phyloP scores from a whole-genome alignment of 176 grass and related monocot genomes.

The Dactylis glomerata region DNA sequence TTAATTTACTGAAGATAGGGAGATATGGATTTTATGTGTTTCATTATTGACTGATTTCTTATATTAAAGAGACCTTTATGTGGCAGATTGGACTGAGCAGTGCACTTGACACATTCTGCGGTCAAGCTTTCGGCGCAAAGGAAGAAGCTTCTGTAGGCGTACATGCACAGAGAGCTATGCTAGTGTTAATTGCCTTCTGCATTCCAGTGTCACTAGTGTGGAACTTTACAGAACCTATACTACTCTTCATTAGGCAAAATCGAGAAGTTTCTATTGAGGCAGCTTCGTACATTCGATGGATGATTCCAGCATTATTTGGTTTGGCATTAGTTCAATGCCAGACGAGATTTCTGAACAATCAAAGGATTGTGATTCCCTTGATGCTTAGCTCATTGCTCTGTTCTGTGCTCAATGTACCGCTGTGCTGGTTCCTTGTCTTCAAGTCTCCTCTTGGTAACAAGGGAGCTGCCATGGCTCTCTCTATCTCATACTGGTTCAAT shows the following conservation, averaged over 20 bases:
- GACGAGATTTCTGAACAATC: conserved; percentile 54
- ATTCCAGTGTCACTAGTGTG: conserved; percentile 44
- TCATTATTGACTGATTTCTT: background rate
- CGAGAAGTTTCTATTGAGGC: conserved; percentile 52
- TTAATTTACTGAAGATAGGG: background rate
- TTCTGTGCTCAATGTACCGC: conserved; percentile 25
- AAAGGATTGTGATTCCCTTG: conserved; percentile 56
- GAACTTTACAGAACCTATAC: conserved; percentile 41
- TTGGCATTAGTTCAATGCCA: conserved; percentile 53
- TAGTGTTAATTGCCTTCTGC: conserved; percentile 30
- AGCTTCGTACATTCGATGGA: conserved; percentile 39
- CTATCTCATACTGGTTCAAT: conserved; percentile 56
- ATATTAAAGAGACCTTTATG: conserved; percentile 9
- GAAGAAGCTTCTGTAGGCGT: conserved; percentile 45
- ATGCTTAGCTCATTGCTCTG: conserved; percentile 50
- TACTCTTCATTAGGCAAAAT: conserved; percentile 42
- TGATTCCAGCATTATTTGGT: conserved; percentile 59
- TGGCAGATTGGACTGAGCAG: conserved; percentile 44
- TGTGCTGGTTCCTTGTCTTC: conserved; percentile 54
- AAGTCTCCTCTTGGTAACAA: conserved; percentile 37
- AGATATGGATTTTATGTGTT: background rate
- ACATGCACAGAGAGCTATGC: conserved; percentile 47
- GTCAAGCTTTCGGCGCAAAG: conserved; percentile 56
- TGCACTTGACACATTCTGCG: conserved; percentile 57
- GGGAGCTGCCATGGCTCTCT: conserved; percentile 50